phyloP scores from a whole-genome alignment of 2,329 filamentous ascomycete genomes.

The Delphinella strobiligena region DNA sequence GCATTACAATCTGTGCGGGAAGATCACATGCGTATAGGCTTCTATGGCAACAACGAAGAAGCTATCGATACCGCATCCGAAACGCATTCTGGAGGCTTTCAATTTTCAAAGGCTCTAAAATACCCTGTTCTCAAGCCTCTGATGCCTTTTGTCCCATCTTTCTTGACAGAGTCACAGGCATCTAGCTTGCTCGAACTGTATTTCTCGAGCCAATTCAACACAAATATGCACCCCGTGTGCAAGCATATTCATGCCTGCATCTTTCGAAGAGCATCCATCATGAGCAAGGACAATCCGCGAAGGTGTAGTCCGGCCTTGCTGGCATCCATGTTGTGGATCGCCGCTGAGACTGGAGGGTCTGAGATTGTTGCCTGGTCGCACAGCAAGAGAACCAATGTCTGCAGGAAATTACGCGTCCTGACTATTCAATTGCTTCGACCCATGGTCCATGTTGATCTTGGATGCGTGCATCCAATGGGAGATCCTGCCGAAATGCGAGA shows the following conservation, averaged over 20 bases:
- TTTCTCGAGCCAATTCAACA: slow-evolving; percentile 8
- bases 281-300: slow-evolving; percentile 8
- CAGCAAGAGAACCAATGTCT: slow-evolving; percentile 4
- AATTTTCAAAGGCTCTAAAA: slow-evolving; percentile 1
- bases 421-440: slow-evolving; percentile 6
- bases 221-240: slow-evolving; percentile 7
- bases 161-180: slow-evolving; percentile 7
- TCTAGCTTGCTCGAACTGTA: slow-evolving; percentile 6
- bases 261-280: slow-evolving; percentile 6
- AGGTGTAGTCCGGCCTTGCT: slow-evolving; percentile 6
- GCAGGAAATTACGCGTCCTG: slow-evolving; percentile 5
- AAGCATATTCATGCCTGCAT: slow-evolving; percentile 7
- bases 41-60: neutral
- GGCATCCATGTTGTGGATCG: slow-evolving; percentile 6
- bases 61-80: slow-evolving; percentile 2
- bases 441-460: slow-evolving; percentile 5
- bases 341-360: slow-evolving; percentile 7
- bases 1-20: neutral
- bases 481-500: slow-evolving; percentile 3
- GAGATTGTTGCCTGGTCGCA: slow-evolving; percentile 8
- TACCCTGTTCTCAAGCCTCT: slow-evolving; percentile 7
- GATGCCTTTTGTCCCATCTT: slow-evolving; percentile 4
- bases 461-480: slow-evolving; percentile 5
- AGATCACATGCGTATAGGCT: neutral
- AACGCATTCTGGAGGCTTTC: slow-evolving; percentile 3